Evolutionary conservation across 2,329 filamentous ascomycete genomes (phyloP), one percentile per base, ranked within the genome.

Genomic region (Colletotrichum eremochloae): DNA sequence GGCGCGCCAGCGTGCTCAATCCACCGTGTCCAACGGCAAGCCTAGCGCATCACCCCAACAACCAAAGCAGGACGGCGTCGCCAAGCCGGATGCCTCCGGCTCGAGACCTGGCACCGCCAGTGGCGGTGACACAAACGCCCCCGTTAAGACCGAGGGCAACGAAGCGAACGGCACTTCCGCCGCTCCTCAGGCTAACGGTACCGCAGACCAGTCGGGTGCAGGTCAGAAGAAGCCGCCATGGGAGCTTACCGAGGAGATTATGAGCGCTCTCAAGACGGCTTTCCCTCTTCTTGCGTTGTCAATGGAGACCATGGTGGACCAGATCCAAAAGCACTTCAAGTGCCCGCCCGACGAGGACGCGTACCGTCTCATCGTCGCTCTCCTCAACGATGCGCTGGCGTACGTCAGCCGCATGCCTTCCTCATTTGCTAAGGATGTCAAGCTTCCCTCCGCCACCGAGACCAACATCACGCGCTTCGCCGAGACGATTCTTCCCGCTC

Each of bases 281-380:
- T 99, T 98, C 86, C 96, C 96, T 33, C 88, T 99, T 24, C 89
- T 99, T 76, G 96, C 97, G 12, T 86, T 98, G 55, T 98, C 96
- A 0, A 98, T 99, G 96, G 96, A 99, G 84, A 97, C 96, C 0
- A 99, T 98, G 95, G 95, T 98, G 40, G 96, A 99, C 80, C 96
- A 98, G 82, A 97, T 99, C 71, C 93, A 96, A 81, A 98, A 98
- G 86, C 93, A 98, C 83, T 99, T 99, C 89, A 99, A 99, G 84
- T 98, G 96, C 78, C 96, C 96, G 18, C 96, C 96, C 0, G 96
- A 99, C 78, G 96, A 99, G 81, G 96, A 99, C 84, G 97, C 96
- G 2, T 98, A 98, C 82, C 90, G 96, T 62, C 87, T 99, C 20
- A 99, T 99, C 75, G 96, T 98, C n/a, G 97, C 96, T 3, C 86